Evolutionary conservation across 768 basidiomycete species (phyloP).

Genomic region (Boletus fagicola): DNA sequence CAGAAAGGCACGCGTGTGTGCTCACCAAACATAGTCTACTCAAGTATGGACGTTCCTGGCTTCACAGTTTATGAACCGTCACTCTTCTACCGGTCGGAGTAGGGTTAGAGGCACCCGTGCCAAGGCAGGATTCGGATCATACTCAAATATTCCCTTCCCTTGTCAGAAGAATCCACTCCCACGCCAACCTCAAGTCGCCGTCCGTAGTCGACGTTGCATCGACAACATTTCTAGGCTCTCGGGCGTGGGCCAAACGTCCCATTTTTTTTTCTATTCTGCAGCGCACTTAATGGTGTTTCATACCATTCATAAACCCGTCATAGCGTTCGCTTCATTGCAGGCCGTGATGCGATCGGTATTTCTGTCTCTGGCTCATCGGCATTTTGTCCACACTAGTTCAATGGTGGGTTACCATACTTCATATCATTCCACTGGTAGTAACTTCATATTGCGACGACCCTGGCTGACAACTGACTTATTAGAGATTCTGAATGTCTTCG

Average conservation of each 20-base stretch:
- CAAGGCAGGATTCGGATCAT: not conserved
- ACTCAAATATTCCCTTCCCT: not conserved
- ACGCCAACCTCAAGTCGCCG: not conserved
- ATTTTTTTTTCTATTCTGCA: not conserved
- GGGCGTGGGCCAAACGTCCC: not conserved
- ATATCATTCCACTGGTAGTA: not conserved
- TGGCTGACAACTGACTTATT: not conserved
- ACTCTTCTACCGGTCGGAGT: not conserved
- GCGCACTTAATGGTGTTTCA: no score
- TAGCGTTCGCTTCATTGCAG: not conserved
- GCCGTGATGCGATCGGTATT: not conserved
- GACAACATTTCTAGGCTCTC: not conserved
- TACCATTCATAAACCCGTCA: not conserved
- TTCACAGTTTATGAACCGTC: not conserved
- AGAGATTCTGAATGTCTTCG: not conserved
- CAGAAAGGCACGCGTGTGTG: not conserved
- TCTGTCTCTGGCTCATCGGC: not conserved
- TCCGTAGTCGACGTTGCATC: not conserved
- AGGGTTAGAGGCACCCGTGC: not conserved
- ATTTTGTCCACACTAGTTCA: not conserved
- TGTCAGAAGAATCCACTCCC: not conserved
- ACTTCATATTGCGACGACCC: not conserved
- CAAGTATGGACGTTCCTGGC: not conserved
- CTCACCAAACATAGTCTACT: not conserved
- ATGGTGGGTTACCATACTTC: not conserved